phyloP scores from a whole-genome alignment of 148 eudicot species.

The Rhododendron simsii region DNA sequence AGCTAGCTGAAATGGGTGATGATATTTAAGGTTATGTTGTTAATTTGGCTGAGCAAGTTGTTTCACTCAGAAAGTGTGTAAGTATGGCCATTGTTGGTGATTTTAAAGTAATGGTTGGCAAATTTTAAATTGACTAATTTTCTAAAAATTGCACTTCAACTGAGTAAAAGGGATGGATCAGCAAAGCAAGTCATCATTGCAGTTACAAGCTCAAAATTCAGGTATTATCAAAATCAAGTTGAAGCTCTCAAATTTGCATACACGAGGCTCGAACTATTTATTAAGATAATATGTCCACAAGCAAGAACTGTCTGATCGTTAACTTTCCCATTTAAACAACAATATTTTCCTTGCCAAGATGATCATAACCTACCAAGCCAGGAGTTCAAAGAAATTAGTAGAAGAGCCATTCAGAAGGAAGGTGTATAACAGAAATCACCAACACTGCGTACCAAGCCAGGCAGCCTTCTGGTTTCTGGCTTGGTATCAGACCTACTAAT shows the following conservation, averaged over 20 bases:
- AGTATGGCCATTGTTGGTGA: not conserved
- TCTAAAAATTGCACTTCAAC: not conserved
- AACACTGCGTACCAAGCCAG: not conserved
- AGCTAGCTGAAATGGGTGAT: conserved; percentile 1
- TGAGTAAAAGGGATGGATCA: not conserved
- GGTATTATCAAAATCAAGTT: not conserved
- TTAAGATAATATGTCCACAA: not conserved
- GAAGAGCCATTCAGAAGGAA: not conserved
- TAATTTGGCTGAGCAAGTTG: not conserved
- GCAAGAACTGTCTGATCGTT: not conserved
- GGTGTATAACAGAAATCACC: not conserved
- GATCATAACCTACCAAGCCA: conserved; percentile 1
- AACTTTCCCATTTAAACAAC: not conserved
- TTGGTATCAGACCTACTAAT: not conserved
- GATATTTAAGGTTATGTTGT: not conserved
- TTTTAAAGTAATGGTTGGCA: not conserved
- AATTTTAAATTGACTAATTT: not conserved
- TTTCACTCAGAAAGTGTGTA: not conserved
- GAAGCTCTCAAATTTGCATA: not conserved
- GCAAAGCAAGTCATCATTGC: not conserved
- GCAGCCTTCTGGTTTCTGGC: not conserved
- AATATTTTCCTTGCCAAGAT: not conserved
- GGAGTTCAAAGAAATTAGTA: not conserved
- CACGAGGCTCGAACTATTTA: not conserved
- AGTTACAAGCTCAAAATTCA: not conserved